phyloP scores from a whole-genome alignment of 306 rosid species.

The Carpinus fangiana region DNA sequence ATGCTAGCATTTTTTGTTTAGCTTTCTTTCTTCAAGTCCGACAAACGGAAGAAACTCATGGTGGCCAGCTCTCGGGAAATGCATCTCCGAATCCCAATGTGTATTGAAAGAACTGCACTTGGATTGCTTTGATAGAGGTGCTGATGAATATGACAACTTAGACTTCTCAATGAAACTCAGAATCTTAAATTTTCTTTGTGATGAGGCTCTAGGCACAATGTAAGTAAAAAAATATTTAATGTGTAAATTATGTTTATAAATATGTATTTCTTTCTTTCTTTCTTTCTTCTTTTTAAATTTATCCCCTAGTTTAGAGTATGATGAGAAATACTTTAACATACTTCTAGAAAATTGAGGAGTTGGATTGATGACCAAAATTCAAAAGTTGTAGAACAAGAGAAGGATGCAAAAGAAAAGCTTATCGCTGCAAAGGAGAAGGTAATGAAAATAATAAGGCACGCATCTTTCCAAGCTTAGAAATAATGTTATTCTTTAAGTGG shows the following conservation, averaged over 20 bases:
- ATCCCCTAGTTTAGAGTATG: neutral
- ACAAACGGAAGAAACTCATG: slow-evolving; percentile 34
- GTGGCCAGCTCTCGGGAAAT: slow-evolving; percentile 44
- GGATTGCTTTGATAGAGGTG: slow-evolving; percentile 29
- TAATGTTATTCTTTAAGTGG: neutral
- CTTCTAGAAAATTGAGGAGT: slow-evolving; percentile 43
- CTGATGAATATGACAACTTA: slow-evolving; percentile 36
- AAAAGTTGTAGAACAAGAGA: slow-evolving; percentile 29
- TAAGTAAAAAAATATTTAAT: slow-evolving; percentile 30
- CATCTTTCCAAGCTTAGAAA: neutral
- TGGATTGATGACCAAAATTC: slow-evolving; percentile 48
- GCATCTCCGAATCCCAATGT: slow-evolving; percentile 33
- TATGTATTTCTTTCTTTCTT: neutral
- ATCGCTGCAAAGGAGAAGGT: slow-evolving; percentile 48
- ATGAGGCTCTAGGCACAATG: slow-evolving; percentile 52
- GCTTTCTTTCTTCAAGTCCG: slow-evolving; percentile 23
- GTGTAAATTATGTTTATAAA: neutral
- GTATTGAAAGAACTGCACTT: slow-evolving; percentile 33
- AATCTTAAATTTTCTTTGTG: slow-evolving; percentile 49
- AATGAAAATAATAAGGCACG: neutral
- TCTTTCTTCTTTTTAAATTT: neutral
- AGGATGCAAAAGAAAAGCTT: slow-evolving; percentile 41
- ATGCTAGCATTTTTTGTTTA: slow-evolving; percentile 10
- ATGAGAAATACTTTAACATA: slow-evolving; percentile 9
- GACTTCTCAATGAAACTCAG: slow-evolving; percentile 43